phyloP scores from a whole-genome alignment of 768 basidiomycete genomes.

The Agaricus blazei region DNA sequence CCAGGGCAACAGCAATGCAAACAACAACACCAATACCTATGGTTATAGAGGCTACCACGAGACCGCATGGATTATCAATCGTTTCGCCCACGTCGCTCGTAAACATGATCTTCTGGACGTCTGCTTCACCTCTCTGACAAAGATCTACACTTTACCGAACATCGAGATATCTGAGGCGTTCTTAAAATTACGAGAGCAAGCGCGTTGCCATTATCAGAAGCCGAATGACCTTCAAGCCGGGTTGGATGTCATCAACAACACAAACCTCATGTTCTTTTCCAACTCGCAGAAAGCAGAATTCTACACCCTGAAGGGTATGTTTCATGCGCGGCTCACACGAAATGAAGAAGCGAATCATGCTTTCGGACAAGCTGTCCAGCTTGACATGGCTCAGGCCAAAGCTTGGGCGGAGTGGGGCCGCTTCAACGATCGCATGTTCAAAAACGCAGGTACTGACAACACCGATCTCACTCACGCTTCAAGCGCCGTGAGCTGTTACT shows the following conservation, averaged over 20 bases:
- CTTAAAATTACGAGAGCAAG: slow-evolving; percentile 96
- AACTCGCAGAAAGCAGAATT: slow-evolving; percentile 95
- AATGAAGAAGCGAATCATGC: slow-evolving; percentile 88
- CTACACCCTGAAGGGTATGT: slow-evolving; percentile 98
- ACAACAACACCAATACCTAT: slow-evolving; percentile 68
- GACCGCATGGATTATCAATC: slow-evolving; percentile 99
- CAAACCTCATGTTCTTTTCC: slow-evolving; percentile 98
- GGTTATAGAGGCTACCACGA: slow-evolving; percentile 98
- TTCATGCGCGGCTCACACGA: slow-evolving; percentile 82
- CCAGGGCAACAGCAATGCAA: slow-evolving; percentile 43
- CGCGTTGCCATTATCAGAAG: slow-evolving; percentile 95
- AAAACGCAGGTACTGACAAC: slow-evolving; percentile 72
- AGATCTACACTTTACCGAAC: slow-evolving; percentile 98
- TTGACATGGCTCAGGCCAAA: slow-evolving; percentile 92
- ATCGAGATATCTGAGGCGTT: slow-evolving; percentile 99
- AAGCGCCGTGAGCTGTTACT: slow-evolving; percentile 93
- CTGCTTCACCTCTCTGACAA: slow-evolving; percentile 90
- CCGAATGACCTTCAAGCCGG: slow-evolving; percentile 91
- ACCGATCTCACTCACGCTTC: slow-evolving; percentile 72
- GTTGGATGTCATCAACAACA: slow-evolving; percentile 98
- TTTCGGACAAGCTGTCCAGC: slow-evolving; percentile 92
- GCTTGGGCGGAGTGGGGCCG: slow-evolving; percentile 99
- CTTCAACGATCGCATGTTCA: slow-evolving; percentile 91
- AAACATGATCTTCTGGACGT: slow-evolving; percentile 96
- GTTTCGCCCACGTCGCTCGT: slow-evolving; percentile 96